Evolutionary conservation across 768 basidiomycete genomes (phyloP), one percentile per base, ranked within the genome.

Genomic region (Collybia mongolica): DNA sequence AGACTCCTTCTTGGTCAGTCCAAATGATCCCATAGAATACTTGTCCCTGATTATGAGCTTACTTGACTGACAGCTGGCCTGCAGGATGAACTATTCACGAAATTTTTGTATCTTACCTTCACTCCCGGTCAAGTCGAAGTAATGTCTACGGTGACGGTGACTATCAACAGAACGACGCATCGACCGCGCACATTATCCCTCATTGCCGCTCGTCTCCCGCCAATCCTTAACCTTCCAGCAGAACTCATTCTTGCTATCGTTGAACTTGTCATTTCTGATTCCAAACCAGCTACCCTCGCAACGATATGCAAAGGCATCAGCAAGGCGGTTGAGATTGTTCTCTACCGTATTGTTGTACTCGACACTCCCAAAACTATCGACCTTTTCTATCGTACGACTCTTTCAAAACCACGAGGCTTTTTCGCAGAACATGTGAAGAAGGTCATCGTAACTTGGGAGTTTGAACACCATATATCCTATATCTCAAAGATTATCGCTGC

Each of bases 271-370:
- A 61, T 73, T 14, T 44, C 55, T 6, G 54, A 61, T 5, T 60
- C 59, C 35, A 62, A 63, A 22, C 65, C 69, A n/a, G 60, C 48
- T 26, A 54, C 57, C 44, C 58, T 73, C 22, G 64, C 69, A n/a
- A 49, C 58, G 29, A 56, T 67, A 36, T 68, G 60, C 42, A 67
- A 61, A 47, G 54, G 59, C 23, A 65, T 76, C 44, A 51, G 54
- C 51, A 52, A 54, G n/a, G 56, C 69, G 42, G 51, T 73, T 19
- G 63, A 74, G 47, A 52, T 45, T 28, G 65, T 74, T 20, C 40
- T 76, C 22, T 77, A 77, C 51, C 62, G 67, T 40, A 66, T 66
- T 4, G 67, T 77, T 20, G 65, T 72, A 20, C 64, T 77, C 17
- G 56, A 68, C 48, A 62, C 63, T 1, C 37, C 56, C 9, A 54